Base-by-base conservation (phyloP, 2,329 filamentous ascomycete genomes). In the Colletotrichum sidae region DNA sequence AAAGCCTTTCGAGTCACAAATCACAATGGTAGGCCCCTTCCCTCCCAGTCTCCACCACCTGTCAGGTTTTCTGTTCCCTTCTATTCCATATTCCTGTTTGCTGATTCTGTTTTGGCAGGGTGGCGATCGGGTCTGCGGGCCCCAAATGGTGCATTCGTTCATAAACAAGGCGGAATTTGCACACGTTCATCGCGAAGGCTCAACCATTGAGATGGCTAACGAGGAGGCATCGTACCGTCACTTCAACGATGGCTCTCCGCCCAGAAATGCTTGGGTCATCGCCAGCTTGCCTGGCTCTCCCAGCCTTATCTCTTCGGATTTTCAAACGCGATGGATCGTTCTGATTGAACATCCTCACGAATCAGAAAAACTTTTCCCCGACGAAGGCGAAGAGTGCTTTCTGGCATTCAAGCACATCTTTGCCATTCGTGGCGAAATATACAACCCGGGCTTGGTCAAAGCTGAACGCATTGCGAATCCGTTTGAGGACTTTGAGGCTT, bases 131-230 rank as follows among this genome's bases (percentile, higher is more conserved):
- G 13, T 33, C 2, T 62, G 58, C 6, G 63, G 63, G 2, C 42
- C 34, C 15, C 58, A 44, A 6, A 66, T 66, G 63, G 63, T 66
- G 10, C 63, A 66, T 34, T 66, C 63, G 0, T 66, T 66, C 11
- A 41, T 17, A 6, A 56, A 37, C 47, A 34, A 44, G 17, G 46
- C 53, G 2, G 64, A 67, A 17, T 67, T 64, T 6, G 64, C 54
- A 12, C 54, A 38, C 10, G 60, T 65, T 7, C 64, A 67, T 37
- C 49, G 60, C 3, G 54, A 65, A 33, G 64, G 64, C 2, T 50
- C 64, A 2, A 58, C 39, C 11, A 58, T 46, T 10, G 64, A 67
- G 8, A 67, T 67, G 60, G 41, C 35, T 2, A 65, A 51, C 9
- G 64, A 67, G 37, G 54, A 52, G 2, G 37, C 33, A 2, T 37